These are phyloP conservation scores for Ceratocystis albifundus DNA, from an alignment of 2,329 filamentous ascomycete species.

Conservation along the genomic window DNA sequence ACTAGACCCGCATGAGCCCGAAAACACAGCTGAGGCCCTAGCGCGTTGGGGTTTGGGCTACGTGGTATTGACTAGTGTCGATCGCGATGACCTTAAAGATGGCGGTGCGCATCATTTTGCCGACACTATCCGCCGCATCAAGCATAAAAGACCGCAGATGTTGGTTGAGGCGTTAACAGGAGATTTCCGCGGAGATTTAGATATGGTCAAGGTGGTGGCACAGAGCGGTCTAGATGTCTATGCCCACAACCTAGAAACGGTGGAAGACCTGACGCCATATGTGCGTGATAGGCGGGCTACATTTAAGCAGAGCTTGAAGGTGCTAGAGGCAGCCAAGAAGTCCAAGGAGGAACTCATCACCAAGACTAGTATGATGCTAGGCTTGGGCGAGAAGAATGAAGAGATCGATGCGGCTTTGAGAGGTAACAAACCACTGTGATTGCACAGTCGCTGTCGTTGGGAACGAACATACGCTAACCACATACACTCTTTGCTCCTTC, in stretches of 20 bases:
- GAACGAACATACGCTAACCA: not conserved
- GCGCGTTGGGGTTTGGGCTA: constrained; percentile 90
- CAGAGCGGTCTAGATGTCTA: constrained; percentile 87
- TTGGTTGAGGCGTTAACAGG: constrained; percentile 78
- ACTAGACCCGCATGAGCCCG: constrained; percentile 88
- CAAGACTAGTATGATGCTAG: constrained; percentile 98
- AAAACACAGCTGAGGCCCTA: constrained; percentile 90
- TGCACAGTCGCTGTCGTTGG: not conserved
- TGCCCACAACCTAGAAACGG: constrained; percentile 94
- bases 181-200: constrained; percentile 73
- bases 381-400: constrained; percentile 80
- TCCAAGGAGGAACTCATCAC: constrained; percentile 66
- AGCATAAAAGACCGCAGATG: constrained; percentile 65
- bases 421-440: constrained; percentile 35
- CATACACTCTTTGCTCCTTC: not conserved
- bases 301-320: constrained; percentile 72
- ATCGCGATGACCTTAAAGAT: constrained; percentile 83
- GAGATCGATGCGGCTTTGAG: constrained; percentile 69
- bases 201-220: constrained; percentile 78
- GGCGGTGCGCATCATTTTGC: constrained; percentile 84
- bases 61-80: constrained; percentile 85
- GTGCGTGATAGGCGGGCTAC: constrained; percentile 83
- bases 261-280: constrained; percentile 77
- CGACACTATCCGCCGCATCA: constrained; percentile 89
- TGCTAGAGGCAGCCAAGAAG: constrained; percentile 72